A percentile compares a stretch with the other conserved stretches of the same genome.
These are phyloP conservation scores for Arthrobotrys megalospora DNA, from an alignment of 2,329 filamentous ascomycete genomes.

Conservation along the genomic window DNA sequence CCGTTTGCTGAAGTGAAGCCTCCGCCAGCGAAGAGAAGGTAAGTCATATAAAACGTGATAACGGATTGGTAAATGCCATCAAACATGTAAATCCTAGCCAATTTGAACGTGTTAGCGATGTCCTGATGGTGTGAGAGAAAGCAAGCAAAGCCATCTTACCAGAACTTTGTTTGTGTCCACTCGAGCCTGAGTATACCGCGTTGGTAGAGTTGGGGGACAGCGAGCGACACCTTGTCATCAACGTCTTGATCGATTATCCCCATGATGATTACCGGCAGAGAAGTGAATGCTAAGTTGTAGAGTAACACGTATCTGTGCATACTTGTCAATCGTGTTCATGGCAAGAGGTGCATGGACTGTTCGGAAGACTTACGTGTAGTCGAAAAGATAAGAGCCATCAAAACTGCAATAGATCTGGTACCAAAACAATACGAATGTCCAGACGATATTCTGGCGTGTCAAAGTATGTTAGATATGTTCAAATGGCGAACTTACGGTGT, in stretches of 20 bases:
- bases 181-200: slow-evolving; percentile 95
- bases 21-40: slow-evolving; percentile 80
- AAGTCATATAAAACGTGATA: slow-evolving; percentile 93
- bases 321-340: neutral
- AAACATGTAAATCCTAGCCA: slow-evolving; percentile 85
- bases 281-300: slow-evolving; percentile 97
- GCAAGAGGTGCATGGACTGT: neutral
- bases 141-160: slow-evolving; percentile 73
- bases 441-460: slow-evolving; percentile 84
- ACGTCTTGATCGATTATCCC: slow-evolving; percentile 98
- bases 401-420: slow-evolving; percentile 96
- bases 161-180: slow-evolving; percentile 97
- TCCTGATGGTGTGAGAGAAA: neutral
- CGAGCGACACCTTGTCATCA: slow-evolving; percentile 90
- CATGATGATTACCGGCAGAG: slow-evolving; percentile 92
- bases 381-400: slow-evolving; percentile 96
- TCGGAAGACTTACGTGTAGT: slow-evolving; percentile 77
- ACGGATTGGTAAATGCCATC: slow-evolving; percentile 96
- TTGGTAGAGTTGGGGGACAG: slow-evolving; percentile 94
- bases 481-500: neutral
- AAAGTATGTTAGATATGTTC: slow-evolving; percentile 62
- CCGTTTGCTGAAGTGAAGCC: slow-evolving; percentile 81
- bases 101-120: neutral
- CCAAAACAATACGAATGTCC: slow-evolving; percentile 97
- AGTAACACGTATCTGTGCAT: slow-evolving; percentile 81